Conservation (phyloP, 1,284 basidiomycete genomes). For the Moesziomyces sp. region DNA sequence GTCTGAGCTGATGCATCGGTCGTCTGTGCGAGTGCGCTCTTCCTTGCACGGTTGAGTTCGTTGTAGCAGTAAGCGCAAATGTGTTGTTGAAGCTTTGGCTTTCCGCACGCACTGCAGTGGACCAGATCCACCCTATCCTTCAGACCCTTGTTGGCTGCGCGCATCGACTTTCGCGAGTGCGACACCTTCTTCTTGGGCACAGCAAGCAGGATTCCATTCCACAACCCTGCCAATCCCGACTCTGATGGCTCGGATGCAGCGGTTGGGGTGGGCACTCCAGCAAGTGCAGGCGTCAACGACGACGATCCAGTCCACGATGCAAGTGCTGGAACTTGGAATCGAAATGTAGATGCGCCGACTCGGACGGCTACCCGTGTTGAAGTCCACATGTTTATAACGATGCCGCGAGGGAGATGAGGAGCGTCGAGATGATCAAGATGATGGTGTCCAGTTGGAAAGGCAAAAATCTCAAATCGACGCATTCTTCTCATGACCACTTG, state of each 20-base stretch:
- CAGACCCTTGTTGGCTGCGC: conserved; percentile 90
- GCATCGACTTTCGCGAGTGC: conserved; percentile 94
- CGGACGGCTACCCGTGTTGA: not conserved
- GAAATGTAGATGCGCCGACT: not conserved
- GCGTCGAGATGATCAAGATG: not conserved
- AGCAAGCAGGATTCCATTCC: conserved; percentile 87
- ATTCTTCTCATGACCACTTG: not conserved
- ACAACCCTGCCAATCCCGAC: conserved; percentile 72
- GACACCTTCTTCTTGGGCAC: conserved; percentile 95
- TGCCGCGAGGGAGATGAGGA: not conserved
- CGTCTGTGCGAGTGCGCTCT: conserved; percentile 4
- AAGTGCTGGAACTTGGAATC: conserved; percentile 9
- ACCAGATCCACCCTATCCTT: conserved; percentile 87
- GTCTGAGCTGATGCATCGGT: too few relatives aligned
- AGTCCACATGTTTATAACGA: too few relatives aligned
- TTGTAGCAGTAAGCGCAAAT: conserved; percentile 87
- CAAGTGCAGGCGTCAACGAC: conserved; percentile 18
- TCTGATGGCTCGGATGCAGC: not conserved
- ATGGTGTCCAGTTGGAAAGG: conserved; percentile 2
- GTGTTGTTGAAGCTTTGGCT: conserved; percentile 71
- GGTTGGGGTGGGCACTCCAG: not conserved
- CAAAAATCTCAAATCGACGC: not conserved
- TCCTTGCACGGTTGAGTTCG: conserved; percentile 72
- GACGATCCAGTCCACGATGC: not conserved
- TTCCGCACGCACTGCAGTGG: conserved; percentile 16